A percentile compares a stretch with the other conserved stretches of the same genome.
Conservation (phyloP, 2,329 filamentous ascomycete species). For the Pestalotiopsis sp. region DNA sequence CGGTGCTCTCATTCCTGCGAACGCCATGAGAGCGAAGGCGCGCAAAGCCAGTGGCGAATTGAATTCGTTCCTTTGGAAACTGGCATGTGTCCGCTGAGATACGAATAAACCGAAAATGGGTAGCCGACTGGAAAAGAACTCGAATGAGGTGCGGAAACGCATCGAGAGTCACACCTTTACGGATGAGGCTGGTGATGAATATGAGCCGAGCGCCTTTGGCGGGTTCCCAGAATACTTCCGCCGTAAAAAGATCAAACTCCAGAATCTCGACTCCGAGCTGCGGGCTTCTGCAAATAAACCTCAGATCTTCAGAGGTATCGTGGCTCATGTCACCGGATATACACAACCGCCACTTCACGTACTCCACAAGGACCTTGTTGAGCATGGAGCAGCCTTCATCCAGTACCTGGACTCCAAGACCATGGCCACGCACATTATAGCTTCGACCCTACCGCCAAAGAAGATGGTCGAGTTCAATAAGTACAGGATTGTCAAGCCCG, state of each 20-base stretch:
- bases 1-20: background rate
- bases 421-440: constrained; percentile 93
- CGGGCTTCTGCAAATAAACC: constrained; percentile 73
- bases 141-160: constrained; percentile 62
- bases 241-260: constrained; percentile 94
- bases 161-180: constrained; percentile 72
- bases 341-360: constrained; percentile 91
- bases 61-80: background rate
- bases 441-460: constrained; percentile 86
- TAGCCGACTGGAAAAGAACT: constrained; percentile 64
- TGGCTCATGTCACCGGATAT: constrained; percentile 92
- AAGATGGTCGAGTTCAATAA: constrained; percentile 85
- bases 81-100: background rate
- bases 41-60: background rate
- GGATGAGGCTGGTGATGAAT: constrained; percentile 87
- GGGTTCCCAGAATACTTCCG: constrained; percentile 92
- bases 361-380: constrained; percentile 83
- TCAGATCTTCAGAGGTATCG: constrained; percentile 86
- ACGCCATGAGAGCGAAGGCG: background rate
- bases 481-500: constrained; percentile 91
- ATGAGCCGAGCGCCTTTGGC: constrained; percentile 82
- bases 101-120: constrained; percentile 48
- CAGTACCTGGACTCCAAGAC: constrained; percentile 97
- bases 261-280: constrained; percentile 87
- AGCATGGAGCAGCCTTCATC: constrained; percentile 91